A percentile compares a stretch with the other conserved stretches of the same genome.
phyloP scores from a whole-genome alignment of 352 stramenopile genomes.

The Globisporangium paroecandrum region DNA sequence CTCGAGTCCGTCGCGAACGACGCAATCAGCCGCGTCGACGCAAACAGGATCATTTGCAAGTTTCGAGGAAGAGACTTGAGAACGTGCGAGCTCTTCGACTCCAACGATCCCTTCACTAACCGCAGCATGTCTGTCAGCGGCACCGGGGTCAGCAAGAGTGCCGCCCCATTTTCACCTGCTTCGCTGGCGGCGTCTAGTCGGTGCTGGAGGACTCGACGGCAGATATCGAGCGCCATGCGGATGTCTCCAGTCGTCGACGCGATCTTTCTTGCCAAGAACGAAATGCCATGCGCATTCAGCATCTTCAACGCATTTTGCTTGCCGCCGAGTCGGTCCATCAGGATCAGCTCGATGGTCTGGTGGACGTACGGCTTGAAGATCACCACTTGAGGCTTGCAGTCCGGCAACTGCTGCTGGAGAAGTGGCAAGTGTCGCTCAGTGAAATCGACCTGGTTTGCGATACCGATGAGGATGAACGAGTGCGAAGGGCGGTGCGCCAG shows the following conservation, averaged over 20 bases:
- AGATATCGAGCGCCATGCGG: conserved; percentile 69
- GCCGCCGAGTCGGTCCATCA: conserved; percentile 62
- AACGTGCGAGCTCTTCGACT: conserved; percentile 54
- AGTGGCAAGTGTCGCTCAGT: conserved; percentile 71
- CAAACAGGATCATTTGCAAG: conserved; percentile 81
- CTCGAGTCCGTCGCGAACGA: conserved; percentile 30
- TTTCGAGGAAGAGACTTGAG: conserved; percentile 70
- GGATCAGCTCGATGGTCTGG: conserved; percentile 74
- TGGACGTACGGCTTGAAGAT: conserved; percentile 82
- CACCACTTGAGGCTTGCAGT: conserved; percentile 55
- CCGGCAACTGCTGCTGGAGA: conserved; percentile 48
- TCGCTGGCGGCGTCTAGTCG: conserved; percentile 19
- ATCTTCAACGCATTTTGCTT: conserved; percentile 37
- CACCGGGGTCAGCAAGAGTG: conserved; percentile 27
- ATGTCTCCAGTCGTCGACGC: conserved; percentile 76
- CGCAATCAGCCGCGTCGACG: conserved; percentile 41
- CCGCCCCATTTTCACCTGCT: conserved; percentile 2
- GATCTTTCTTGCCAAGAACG: conserved; percentile 80
- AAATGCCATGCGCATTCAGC: conserved; percentile 65
- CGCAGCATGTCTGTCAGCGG: conserved; percentile 70
- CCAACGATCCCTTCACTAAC: conserved; percentile 66
- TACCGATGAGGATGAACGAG: conserved; percentile 74
- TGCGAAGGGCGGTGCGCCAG: conserved; percentile 54
- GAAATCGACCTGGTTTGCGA: conserved; percentile 85
- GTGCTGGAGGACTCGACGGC: conserved; percentile 61